Evolutionary conservation across 768 basidiomycete genomes (phyloP).

Genomic region (Naganishia onofrii): DNA sequence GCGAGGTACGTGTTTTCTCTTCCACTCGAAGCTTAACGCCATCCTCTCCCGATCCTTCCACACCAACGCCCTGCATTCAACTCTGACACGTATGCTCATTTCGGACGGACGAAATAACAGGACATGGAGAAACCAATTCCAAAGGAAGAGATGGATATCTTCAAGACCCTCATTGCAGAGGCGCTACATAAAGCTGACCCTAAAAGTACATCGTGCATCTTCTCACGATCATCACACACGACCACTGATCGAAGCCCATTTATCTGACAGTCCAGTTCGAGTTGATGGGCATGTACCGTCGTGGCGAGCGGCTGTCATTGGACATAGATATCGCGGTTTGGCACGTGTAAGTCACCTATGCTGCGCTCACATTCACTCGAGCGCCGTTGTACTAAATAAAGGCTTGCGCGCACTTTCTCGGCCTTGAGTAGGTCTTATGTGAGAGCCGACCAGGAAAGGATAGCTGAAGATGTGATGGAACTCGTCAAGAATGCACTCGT

Average conservation of each 20-base stretch:
- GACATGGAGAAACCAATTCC: conserved; percentile 49
- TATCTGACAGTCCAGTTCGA: conserved; percentile 39
- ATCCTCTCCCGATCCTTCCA: no score
- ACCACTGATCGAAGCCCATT: neutral
- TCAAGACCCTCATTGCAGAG: conserved; percentile 33
- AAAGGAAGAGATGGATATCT: conserved; percentile 39
- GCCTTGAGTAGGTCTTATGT: no score
- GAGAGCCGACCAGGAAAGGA: no score
- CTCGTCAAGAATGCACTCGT: no score
- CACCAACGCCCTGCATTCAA: no score
- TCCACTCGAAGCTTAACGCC: neutral
- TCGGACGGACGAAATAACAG: no score
- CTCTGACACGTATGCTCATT: no score
- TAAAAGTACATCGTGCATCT: conserved; percentile 23
- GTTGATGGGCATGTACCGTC: conserved; percentile 46
- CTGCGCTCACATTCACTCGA: neutral
- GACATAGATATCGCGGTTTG: conserved; percentile 48
- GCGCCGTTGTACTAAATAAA: neutral
- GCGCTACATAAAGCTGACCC: conserved; percentile 43
- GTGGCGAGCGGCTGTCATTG: conserved; percentile 43
- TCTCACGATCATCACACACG: neutral
- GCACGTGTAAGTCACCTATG: conserved; percentile 38
- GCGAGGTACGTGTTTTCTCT: conserved; percentile 26
- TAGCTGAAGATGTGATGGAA: no score
- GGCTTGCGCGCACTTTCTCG: no score